Conservation (phyloP, 306 rosid species). For the Fagus crenata region DNA sequence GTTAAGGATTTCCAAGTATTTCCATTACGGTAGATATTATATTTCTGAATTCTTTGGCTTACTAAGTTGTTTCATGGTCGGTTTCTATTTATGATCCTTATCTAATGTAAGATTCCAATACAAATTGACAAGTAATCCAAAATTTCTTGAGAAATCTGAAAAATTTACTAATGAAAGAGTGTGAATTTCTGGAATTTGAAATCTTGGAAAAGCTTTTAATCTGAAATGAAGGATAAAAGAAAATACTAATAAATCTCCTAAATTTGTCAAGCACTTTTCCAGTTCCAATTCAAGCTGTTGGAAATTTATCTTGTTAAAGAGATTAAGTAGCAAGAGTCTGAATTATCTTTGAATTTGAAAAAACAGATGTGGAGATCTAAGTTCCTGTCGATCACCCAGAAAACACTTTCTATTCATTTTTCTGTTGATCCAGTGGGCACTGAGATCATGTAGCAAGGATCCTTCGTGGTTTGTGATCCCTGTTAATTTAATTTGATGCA, state of each 20-base stretch:
- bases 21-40: conserved; percentile 13
- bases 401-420: conserved; percentile 65
- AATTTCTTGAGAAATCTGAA: conserved; percentile 3
- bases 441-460: conserved; percentile 72
- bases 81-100: conserved; percentile 1
- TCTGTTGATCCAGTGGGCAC: conserved; percentile 86
- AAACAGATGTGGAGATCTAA: conserved; percentile 71
- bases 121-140: background rate
- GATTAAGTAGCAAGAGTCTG: conserved; percentile 26
- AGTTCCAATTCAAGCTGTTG: conserved; percentile 1
- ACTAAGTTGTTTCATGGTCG: conserved; percentile 2
- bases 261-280: conserved; percentile 6
- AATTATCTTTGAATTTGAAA: conserved; percentile 31
- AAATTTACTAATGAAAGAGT: conserved; percentile 8
- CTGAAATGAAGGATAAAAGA: background rate
- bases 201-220: background rate
- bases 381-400: conserved; percentile 66
- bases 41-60: conserved; percentile 7
- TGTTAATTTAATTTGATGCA: conserved; percentile 9
- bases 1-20: conserved; percentile 1
- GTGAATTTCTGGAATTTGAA: conserved; percentile 15
- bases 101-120: background rate
- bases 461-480: conserved; percentile 42
- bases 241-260: background rate
- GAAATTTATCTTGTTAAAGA: conserved; percentile 13